Evolutionary conservation across 306 rosid species (phyloP), one percentile per base, ranked within the genome.

Genomic region (Ormosia semicastrata): DNA sequence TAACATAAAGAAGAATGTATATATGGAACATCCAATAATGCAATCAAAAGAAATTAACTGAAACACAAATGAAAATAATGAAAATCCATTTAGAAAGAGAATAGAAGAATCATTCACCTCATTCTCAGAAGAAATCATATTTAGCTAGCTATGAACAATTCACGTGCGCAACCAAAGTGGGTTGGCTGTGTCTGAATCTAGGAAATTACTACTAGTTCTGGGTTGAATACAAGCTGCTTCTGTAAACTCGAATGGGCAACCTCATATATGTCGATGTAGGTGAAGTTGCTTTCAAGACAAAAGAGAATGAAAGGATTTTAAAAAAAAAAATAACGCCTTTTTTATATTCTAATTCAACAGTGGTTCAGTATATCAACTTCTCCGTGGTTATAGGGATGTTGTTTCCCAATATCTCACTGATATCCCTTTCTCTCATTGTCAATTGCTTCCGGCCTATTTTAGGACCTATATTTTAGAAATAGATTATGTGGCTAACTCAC

Each of bases 361-460:
- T 69, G 41, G 36, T 79, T 73, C 11, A 57, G 85, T 75, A 40
- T 50, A 72, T 50, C 52, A 59, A 63, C 10, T 7, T 1, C 53
- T 54, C 89, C 91, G 58, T 79, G 69, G 52, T 76, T 80, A 18
- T 4, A 49, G 90, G 90, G 82, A 86, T 82, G 58, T 24, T 86
- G 90, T 80, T 83, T 82, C 46, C 81, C 17, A 50, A 41, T 17
- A 33, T 50, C 50, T 69, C 18, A 13, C 11, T n/a, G 12, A 24
- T 57, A 67, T 76, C 40, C 63, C 46, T 1, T 67, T 66, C 32
- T 56, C 5, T 30, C 5, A 8, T 70, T 64, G 82, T 75, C 59
- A 57, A 67, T 77, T 70, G 13, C 13, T 70, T 77, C 44, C 12
- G 14, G 63, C 11, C 63, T 76, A 77, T 76, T 72, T 81, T 56